phyloP scores from a whole-genome alignment of 148 eudicot genomes.

The Rhododendron mucronatum region DNA sequence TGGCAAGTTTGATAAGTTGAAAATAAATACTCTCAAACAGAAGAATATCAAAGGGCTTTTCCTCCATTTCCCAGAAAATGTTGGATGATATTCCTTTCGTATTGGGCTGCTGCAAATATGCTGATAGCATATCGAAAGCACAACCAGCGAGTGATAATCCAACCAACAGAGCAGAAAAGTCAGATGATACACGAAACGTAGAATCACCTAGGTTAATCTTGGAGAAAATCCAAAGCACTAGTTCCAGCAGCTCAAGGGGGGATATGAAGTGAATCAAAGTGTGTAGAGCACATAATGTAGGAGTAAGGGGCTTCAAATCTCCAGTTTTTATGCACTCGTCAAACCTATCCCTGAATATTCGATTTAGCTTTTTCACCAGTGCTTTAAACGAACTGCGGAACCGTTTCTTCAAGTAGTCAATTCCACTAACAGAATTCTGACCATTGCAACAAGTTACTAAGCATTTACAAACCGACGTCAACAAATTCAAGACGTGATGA shows the following conservation, averaged over 20 bases:
- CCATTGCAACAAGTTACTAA: slow-evolving; percentile 26
- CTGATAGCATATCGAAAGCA: slow-evolving; percentile 54
- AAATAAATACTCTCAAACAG: slow-evolving; percentile 57
- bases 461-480: slow-evolving; percentile 44
- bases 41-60: slow-evolving; percentile 29
- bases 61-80: slow-evolving; percentile 30
- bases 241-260: slow-evolving; percentile 71
- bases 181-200: slow-evolving; percentile 14
- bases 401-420: slow-evolving; percentile 26
- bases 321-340: slow-evolving; percentile 30
- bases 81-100: slow-evolving; percentile 9
- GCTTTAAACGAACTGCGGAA: slow-evolving; percentile 29
- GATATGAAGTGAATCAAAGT: slow-evolving; percentile 52
- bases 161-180: slow-evolving; percentile 43
- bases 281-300: slow-evolving; percentile 49
- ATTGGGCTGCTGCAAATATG: slow-evolving; percentile 28
- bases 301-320: slow-evolving; percentile 43
- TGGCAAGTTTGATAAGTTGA: slow-evolving; percentile 41
- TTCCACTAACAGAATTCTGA: slow-evolving; percentile 14
- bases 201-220: slow-evolving; percentile 32
- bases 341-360: slow-evolving; percentile 45
- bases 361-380: slow-evolving; percentile 40
- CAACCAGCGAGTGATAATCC: slow-evolving; percentile 56
- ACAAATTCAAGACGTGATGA: slow-evolving; percentile 39
- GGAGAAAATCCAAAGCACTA: slow-evolving; percentile 61